phyloP scores from a whole-genome alignment of 2,329 filamentous ascomycete genomes.

The Epichloe sibirici region DNA sequence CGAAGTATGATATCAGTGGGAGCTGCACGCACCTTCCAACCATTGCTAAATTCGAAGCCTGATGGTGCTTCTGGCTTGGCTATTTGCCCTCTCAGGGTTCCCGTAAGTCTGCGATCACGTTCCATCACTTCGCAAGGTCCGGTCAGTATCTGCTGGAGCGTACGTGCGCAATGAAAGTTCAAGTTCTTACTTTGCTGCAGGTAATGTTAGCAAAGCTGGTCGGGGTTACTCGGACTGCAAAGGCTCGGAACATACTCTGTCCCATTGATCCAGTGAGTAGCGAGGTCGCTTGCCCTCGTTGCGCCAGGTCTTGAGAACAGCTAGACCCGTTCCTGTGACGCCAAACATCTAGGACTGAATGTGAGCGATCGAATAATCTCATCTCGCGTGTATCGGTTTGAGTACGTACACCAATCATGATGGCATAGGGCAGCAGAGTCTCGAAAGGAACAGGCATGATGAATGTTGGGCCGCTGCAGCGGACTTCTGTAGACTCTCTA shows the following conservation, averaged over 20 bases:
- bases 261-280: slow-evolving; percentile 51
- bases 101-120: slow-evolving; percentile 49
- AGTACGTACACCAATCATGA: slow-evolving; percentile 45
- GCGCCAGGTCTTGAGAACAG: slow-evolving; percentile 42
- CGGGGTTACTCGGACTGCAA: not conserved
- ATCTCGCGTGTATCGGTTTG: slow-evolving; percentile 4
- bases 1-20: not conserved
- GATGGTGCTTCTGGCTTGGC: slow-evolving; percentile 41
- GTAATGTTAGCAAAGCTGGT: slow-evolving; percentile 15
- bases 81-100: slow-evolving; percentile 44
- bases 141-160: slow-evolving; percentile 6
- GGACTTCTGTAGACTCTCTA: slow-evolving; percentile 12
- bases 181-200: slow-evolving; percentile 40
- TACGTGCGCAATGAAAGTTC: not conserved
- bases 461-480: slow-evolving; percentile 18
- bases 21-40: slow-evolving; percentile 42
- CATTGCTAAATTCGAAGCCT: slow-evolving; percentile 51
- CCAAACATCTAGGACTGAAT: slow-evolving; percentile 46
- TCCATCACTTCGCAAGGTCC: slow-evolving; percentile 47
- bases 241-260: slow-evolving; percentile 34
- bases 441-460: slow-evolving; percentile 53
- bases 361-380: not conserved
- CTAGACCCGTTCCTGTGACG: slow-evolving; percentile 44
- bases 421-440: slow-evolving; percentile 50
- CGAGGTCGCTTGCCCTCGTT: slow-evolving; percentile 50